A percentile compares a stretch with the other conserved stretches of the same genome.
phyloP scores from a whole-genome alignment of 768 basidiomycete genomes.

The Tylopilus vinaceipallidus region DNA sequence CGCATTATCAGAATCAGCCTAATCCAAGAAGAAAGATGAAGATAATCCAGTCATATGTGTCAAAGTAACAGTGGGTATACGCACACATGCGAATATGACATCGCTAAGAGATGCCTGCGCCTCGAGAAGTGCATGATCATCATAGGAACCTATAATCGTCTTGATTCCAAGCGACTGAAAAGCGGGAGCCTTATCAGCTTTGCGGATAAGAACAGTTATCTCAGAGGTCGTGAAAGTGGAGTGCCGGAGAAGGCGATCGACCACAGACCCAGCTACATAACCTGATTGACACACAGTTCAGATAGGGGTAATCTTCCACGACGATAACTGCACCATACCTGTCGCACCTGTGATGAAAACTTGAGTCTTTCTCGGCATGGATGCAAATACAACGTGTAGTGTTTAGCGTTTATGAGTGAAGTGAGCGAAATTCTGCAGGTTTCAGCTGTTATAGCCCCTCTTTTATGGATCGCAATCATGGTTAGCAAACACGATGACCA shows the following conservation, averaged over 20 bases:
- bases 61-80: not conserved
- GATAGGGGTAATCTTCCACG: not conserved
- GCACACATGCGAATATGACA: constrained; percentile 41
- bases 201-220: constrained; percentile 32
- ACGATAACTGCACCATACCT: constrained; percentile 5
- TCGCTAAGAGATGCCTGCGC: constrained; percentile 44
- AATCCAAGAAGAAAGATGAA: not conserved
- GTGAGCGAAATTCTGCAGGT: not conserved
- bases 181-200: constrained; percentile 21
- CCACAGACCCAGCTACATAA: constrained; percentile 34
- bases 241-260: constrained; percentile 32
- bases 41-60: too few species aligned
- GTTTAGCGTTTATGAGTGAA: not conserved
- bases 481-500: not conserved
- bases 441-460: not conserved
- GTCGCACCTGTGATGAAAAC: constrained; percentile 23
- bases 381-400: not conserved
- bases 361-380: constrained; percentile 23
- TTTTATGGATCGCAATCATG: constrained; percentile 4
- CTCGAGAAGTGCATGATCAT: constrained; percentile 42
- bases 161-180: constrained; percentile 27
- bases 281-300: constrained; percentile 15
- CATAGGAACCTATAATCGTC: constrained; percentile 42
- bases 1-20: constrained; percentile 51
- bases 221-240: constrained; percentile 20